Percentiles rank a stretch among this genome's conserved stretches.
phyloP scores from a whole-genome alignment of 495 filamentous ascomycete species.

The Daldinia concentrica region DNA sequence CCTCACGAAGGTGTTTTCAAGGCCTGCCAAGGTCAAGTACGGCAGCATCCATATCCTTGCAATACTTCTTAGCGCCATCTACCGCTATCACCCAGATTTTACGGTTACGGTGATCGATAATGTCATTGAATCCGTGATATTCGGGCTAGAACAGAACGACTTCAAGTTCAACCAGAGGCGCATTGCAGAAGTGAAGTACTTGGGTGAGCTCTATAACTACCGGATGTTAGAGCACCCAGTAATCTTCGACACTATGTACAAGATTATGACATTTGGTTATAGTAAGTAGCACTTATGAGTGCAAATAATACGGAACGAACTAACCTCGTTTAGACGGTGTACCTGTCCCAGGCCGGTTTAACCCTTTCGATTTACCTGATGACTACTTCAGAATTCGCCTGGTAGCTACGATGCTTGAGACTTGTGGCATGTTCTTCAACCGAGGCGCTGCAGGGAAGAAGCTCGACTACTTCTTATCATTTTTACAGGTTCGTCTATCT shows the following conservation, averaged over 20 bases:
- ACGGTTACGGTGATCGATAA: slow-evolving; percentile 89
- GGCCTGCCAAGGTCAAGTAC: slow-evolving; percentile 96
- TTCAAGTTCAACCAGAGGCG: slow-evolving; percentile 98
- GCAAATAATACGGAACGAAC: slow-evolving; percentile 9
- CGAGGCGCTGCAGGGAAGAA: slow-evolving; percentile 94
- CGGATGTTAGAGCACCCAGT: slow-evolving; percentile 95
- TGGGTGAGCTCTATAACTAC: slow-evolving; percentile 98
- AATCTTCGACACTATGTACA: slow-evolving; percentile 94
- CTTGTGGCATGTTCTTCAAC: slow-evolving; percentile 95
- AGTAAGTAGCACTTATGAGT: slow-evolving; percentile 53
- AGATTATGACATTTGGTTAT: slow-evolving; percentile 91
- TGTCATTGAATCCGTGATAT: slow-evolving; percentile 83
- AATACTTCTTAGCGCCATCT: slow-evolving; percentile 85
- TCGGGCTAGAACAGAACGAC: slow-evolving; percentile 93
- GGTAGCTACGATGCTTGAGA: slow-evolving; percentile 89
- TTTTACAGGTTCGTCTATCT: slow-evolving; percentile 72
- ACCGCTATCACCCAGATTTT: slow-evolving; percentile 92
- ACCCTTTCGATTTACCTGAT: slow-evolving; percentile 83
- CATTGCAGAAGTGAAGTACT: slow-evolving; percentile 94
- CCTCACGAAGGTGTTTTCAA: slow-evolving; percentile 90
- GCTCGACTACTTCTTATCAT: slow-evolving; percentile 96
- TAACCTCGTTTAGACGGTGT: slow-evolving; percentile 70
- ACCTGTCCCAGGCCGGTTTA: slow-evolving; percentile 78
- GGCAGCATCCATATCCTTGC: slow-evolving; percentile 96
- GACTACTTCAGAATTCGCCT: slow-evolving; percentile 96